These are phyloP conservation scores for Boechera retrofracta DNA, from an alignment of 345 rosid genomes.

Conservation along the genomic window DNA sequence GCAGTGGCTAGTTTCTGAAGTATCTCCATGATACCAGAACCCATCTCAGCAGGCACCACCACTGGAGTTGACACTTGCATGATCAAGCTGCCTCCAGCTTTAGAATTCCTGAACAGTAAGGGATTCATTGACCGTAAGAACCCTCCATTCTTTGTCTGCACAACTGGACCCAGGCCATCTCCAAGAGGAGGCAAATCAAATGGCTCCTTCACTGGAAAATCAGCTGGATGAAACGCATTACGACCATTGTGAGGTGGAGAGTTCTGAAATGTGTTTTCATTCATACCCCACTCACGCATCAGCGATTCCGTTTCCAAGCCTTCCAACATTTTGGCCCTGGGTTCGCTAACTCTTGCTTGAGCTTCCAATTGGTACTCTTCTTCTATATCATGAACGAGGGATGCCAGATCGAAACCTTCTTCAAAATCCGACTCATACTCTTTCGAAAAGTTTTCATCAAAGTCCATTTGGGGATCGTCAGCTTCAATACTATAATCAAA, in stretches of 20 bases:
- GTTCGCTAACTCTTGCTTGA: slow-evolving; percentile 51
- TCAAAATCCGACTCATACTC: slow-evolving; percentile 48
- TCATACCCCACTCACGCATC: slow-evolving; percentile 93
- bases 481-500: slow-evolving; percentile 55
- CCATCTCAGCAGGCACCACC: slow-evolving; percentile 97
- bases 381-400: slow-evolving; percentile 63
- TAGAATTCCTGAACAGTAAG: slow-evolving; percentile 61
- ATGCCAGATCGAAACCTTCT: slow-evolving; percentile 59
- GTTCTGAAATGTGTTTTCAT: slow-evolving; percentile 70
- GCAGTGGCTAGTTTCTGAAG: slow-evolving; percentile 75
- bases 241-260: slow-evolving; percentile 62
- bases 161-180: slow-evolving; percentile 84
- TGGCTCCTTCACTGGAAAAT: slow-evolving; percentile 60
- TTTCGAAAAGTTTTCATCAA: slow-evolving; percentile 43
- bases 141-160: slow-evolving; percentile 84
- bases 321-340: slow-evolving; percentile 72
- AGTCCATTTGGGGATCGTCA: slow-evolving; percentile 55
- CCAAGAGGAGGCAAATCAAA: slow-evolving; percentile 75
- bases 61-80: slow-evolving; percentile 97
- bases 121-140: slow-evolving; percentile 87
- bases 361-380: slow-evolving; percentile 59
- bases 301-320: slow-evolving; percentile 83
- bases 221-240: slow-evolving; percentile 63
- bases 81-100: slow-evolving; percentile 75
- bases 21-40: slow-evolving; percentile 74